Evolutionary conservation across 257 asterid species (phyloP).

Genomic region (Salvia hispanica): DNA sequence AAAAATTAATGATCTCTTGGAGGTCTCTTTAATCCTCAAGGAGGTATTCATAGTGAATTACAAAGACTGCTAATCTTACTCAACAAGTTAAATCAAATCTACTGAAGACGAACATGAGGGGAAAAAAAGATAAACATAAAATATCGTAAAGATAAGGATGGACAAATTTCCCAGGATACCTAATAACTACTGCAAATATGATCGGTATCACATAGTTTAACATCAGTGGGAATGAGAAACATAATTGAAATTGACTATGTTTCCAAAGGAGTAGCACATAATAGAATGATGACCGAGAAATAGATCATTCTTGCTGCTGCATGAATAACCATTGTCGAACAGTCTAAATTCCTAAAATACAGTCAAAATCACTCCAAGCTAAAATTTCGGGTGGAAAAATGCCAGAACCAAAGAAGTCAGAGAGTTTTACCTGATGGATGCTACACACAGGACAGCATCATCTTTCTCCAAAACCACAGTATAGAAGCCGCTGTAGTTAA

Average conservation of each 20-base stretch:
- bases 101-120: no score
- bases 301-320: conserved; percentile 14
- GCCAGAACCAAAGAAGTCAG: conserved; percentile 8
- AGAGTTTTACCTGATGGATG: conserved; percentile 80
- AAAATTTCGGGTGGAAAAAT: background rate
- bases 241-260: background rate
- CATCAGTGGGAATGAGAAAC: conserved; percentile 16
- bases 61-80: no score
- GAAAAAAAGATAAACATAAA: no score
- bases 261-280: conserved; percentile 13
- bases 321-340: conserved; percentile 12
- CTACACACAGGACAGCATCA: conserved; percentile 74
- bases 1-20: no score
- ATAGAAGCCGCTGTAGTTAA: conserved; percentile 82
- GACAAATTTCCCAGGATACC: no score
- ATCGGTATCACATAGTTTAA: no score
- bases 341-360: conserved; percentile 18
- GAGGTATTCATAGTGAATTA: no score
- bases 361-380: conserved; percentile 5
- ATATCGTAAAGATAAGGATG: no score
- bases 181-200: no score
- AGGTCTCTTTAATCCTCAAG: no score
- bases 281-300: conserved; percentile 7
- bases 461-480: conserved; percentile 85
- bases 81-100: no score